Conservation (phyloP, 169 alveolate species). For the Cryptosporidium andersoni region DNA sequence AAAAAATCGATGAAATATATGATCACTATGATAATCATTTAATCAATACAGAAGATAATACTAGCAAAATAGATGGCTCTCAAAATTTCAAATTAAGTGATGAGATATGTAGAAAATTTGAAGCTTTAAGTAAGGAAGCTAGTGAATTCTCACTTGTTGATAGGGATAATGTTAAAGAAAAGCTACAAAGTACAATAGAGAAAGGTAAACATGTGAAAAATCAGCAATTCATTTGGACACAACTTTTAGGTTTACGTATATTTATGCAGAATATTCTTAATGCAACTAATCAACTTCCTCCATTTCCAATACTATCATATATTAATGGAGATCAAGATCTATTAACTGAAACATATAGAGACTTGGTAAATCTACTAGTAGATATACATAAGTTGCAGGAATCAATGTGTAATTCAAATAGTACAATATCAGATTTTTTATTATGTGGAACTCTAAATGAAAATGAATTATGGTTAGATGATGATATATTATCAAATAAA, state of each 20-base stretch:
- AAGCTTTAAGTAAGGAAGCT: slow-evolving; percentile 10
- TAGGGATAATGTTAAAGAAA: slow-evolving; percentile 11
- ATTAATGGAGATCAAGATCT: background rate
- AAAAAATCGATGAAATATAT: slow-evolving; percentile 1
- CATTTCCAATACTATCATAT: slow-evolving; percentile 16
- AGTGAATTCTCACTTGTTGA: slow-evolving; percentile 31
- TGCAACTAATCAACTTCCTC: slow-evolving; percentile 23
- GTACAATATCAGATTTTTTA: background rate
- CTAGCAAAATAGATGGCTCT: background rate
- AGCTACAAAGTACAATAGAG: slow-evolving; percentile 2
- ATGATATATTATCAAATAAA: background rate
- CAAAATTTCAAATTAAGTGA: slow-evolving; percentile 23
- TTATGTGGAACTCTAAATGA: background rate
- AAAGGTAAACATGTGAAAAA: slow-evolving; percentile 31
- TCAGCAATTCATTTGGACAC: slow-evolving; percentile 49
- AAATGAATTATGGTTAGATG: background rate
- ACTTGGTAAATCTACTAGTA: background rate
- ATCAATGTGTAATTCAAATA: background rate
- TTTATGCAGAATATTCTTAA: slow-evolving; percentile 28
- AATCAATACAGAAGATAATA: background rate
- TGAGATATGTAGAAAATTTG: slow-evolving; percentile 11
- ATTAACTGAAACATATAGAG: slow-evolving; percentile 1
- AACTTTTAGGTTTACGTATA: slow-evolving; percentile 43
- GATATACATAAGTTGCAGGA: background rate
- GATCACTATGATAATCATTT: background rate